phyloP scores from a whole-genome alignment of 805 yeast genomes.

The Ogataea zsoltii region DNA sequence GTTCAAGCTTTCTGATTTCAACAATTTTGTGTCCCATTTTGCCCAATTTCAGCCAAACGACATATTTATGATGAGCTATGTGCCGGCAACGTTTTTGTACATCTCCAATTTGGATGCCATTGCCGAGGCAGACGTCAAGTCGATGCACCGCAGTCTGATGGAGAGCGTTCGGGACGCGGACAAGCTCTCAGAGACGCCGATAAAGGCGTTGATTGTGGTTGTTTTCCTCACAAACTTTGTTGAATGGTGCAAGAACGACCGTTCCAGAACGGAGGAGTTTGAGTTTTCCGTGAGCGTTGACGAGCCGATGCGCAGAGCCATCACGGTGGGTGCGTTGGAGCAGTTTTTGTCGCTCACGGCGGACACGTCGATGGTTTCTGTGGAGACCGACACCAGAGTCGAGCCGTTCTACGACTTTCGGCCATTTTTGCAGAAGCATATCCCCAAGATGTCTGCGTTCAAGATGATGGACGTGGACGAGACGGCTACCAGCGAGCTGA shows the following conservation, averaged over 20 bases:
- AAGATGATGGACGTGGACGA: slow-evolving; percentile 53
- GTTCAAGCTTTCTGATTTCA: slow-evolving; percentile 36
- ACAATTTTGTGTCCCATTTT: slow-evolving; percentile 45
- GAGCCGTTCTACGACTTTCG: slow-evolving; percentile 60
- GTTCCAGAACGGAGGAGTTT: slow-evolving; percentile 42
- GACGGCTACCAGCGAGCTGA: slow-evolving; percentile 39
- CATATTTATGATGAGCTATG: slow-evolving; percentile 58
- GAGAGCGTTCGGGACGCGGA: slow-evolving; percentile 41
- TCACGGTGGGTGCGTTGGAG: slow-evolving; percentile 70
- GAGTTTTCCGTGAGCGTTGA: slow-evolving; percentile 52
- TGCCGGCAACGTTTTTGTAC: slow-evolving; percentile 58
- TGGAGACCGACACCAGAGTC: slow-evolving; percentile 12
- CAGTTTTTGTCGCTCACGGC: slow-evolving; percentile 62
- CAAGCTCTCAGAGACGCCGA: slow-evolving; percentile 46
- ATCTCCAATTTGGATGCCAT: slow-evolving; percentile 40
- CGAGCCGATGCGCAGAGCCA: slow-evolving; percentile 56
- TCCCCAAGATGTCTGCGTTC: slow-evolving; percentile 56
- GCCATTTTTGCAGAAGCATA: slow-evolving; percentile 61
- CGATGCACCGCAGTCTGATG: slow-evolving; percentile 39
- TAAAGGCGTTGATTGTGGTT: slow-evolving; percentile 48
- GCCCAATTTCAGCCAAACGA: slow-evolving; percentile 58
- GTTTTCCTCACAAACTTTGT: slow-evolving; percentile 60
- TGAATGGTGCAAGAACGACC: slow-evolving; percentile 62
- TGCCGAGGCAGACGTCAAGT: slow-evolving; percentile 39
- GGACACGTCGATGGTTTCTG: slow-evolving; percentile 43